These are phyloP conservation scores for Cryptomeria japonica DNA, from an alignment of 75 land plant species.

Conservation along the genomic window DNA sequence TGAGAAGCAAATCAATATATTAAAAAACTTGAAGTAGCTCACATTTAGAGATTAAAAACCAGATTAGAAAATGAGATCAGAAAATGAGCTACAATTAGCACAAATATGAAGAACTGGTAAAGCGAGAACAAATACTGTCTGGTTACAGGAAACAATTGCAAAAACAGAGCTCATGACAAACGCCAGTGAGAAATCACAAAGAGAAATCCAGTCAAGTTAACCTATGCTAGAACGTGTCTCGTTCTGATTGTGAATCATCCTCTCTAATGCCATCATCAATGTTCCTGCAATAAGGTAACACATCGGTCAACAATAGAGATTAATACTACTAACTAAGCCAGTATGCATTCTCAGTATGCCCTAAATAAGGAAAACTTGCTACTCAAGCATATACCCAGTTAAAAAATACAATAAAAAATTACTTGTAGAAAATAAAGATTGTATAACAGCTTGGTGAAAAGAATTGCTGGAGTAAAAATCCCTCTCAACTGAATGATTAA, in stretches of 20 bases:
- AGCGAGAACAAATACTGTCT: background rate
- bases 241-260: conserved; percentile 41
- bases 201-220: background rate
- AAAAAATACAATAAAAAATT: background rate
- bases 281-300: conserved; percentile 36
- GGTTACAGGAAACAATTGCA: background rate
- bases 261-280: conserved; percentile 39
- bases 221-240: conserved; percentile 2
- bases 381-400: background rate
- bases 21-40: background rate
- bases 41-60: background rate
- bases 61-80: background rate
- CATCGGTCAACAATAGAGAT: background rate
- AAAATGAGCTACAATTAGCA: background rate
- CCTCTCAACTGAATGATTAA: no score
- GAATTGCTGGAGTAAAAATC: no score
- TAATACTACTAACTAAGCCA: background rate
- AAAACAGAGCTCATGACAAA: background rate
- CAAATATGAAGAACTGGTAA: background rate
- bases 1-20: background rate
- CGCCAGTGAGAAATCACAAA: background rate
- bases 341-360: background rate
- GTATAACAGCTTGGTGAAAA: background rate
- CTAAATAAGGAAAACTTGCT: background rate
- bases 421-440: background rate